phyloP scores from a whole-genome alignment of 1,139 yeast genomes.

The Taiozyma sp. region DNA sequence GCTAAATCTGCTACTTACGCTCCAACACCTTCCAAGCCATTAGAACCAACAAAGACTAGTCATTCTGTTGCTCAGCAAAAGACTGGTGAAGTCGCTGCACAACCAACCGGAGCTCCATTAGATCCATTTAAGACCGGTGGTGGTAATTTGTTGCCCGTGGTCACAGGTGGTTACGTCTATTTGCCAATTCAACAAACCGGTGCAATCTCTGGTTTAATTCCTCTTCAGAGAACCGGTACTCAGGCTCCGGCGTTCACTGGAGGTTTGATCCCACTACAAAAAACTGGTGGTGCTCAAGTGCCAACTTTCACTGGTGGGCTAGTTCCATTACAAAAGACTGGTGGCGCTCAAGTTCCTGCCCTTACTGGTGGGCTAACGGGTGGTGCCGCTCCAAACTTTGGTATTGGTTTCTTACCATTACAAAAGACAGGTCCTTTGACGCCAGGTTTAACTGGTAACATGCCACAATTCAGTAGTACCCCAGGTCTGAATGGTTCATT shows the following conservation, averaged over 20 bases:
- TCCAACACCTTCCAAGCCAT: slow-evolving; percentile 29
- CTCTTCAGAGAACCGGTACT: slow-evolving; percentile 37
- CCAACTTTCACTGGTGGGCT: slow-evolving; percentile 25
- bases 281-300: slow-evolving; percentile 39
- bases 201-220: slow-evolving; percentile 23
- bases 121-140: slow-evolving; percentile 46
- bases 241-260: neutral
- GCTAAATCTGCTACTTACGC: slow-evolving; percentile 28
- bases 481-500: neutral
- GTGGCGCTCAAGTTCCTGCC: slow-evolving; percentile 1
- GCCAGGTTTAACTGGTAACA: slow-evolving; percentile 4
- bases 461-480: slow-evolving; percentile 3
- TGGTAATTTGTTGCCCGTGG: slow-evolving; percentile 34
- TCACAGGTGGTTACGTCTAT: slow-evolving; percentile 34
- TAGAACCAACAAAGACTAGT: slow-evolving; percentile 53
- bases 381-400: slow-evolving; percentile 19
- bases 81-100: slow-evolving; percentile 36
- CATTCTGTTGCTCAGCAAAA: slow-evolving; percentile 30
- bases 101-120: slow-evolving; percentile 42
- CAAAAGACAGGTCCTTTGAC: slow-evolving; percentile 34
- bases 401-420: slow-evolving; percentile 26
- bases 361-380: neutral
- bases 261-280: slow-evolving; percentile 41
- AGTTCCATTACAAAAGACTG: slow-evolving; percentile 38
- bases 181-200: slow-evolving; percentile 38